Evolutionary conservation across 768 basidiomycete species (phyloP).

Genomic region (Boletus tylopilopsis): DNA sequence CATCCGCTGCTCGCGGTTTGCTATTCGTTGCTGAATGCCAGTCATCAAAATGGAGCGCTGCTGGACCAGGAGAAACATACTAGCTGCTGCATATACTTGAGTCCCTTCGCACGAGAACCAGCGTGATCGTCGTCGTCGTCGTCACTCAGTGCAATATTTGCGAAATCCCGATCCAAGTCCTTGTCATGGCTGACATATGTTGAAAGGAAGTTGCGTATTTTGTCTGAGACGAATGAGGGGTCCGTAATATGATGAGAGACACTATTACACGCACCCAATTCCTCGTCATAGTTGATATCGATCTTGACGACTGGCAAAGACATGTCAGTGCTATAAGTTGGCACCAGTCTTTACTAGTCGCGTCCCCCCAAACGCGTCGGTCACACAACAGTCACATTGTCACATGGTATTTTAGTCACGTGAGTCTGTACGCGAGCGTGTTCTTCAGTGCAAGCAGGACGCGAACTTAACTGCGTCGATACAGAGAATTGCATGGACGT

Average conservation of each 20-base stretch:
- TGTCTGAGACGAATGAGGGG: constrained; percentile 40
- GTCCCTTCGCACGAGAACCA: constrained; percentile 34
- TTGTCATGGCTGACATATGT: constrained; percentile 62
- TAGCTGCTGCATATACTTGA: constrained; percentile 83
- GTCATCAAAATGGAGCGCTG: constrained; percentile 20
- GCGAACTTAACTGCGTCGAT: too few species aligned
- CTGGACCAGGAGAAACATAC: constrained; percentile 43
- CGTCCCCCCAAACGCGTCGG: constrained; percentile 24
- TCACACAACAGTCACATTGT: constrained; percentile 23
- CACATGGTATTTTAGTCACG: constrained; percentile 13
- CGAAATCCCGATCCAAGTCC: constrained; percentile 64
- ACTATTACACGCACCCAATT: constrained; percentile 49
- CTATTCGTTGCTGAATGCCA: constrained; percentile 66
- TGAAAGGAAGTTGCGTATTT: constrained; percentile 67
- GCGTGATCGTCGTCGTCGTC: constrained; percentile 35
- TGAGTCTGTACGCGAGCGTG: constrained; percentile 1
- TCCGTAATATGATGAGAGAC: not conserved
- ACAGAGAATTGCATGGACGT: constrained; percentile 1
- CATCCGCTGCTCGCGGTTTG: constrained; percentile 91
- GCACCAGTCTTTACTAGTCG: too few species aligned
- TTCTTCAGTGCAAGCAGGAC: not conserved
- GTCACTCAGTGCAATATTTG: constrained; percentile 65
- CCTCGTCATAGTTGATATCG: constrained; percentile 63
- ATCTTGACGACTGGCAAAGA: constrained; percentile 60
- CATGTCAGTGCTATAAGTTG: constrained; percentile 42